These are phyloP conservation scores for Dioszegia crocea DNA, from an alignment of 768 basidiomycete genomes.

Conservation along the genomic window DNA sequence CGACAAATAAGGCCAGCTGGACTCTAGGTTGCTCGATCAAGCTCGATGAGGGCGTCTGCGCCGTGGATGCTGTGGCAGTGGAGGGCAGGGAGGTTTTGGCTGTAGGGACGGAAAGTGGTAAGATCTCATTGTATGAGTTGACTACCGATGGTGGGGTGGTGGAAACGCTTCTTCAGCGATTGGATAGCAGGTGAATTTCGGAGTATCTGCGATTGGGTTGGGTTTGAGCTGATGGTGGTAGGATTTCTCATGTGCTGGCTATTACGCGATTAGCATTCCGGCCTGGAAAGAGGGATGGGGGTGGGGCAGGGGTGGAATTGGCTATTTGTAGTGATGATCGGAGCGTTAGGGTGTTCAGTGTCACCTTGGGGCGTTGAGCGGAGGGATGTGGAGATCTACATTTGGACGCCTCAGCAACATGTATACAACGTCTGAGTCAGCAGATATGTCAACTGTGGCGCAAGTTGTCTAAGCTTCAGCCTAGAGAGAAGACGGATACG, in stretches of 20 bases:
- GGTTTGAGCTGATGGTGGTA: conserved; percentile 45
- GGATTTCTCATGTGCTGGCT: conserved; percentile 69
- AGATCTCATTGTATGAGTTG: conserved; percentile 62
- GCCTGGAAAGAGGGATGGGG: conserved; percentile 43
- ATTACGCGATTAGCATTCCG: conserved; percentile 80
- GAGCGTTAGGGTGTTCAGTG: conserved; percentile 74
- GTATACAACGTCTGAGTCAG: too few species aligned
- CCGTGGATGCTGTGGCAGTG: conserved; percentile 66
- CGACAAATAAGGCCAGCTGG: conserved; percentile 55
- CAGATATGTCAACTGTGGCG: too few species aligned
- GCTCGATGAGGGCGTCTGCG: conserved; percentile 72
- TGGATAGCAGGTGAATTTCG: conserved; percentile 22
- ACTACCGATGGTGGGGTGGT: conserved; percentile 54
- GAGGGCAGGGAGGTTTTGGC: conserved; percentile 56
- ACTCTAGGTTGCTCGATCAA: conserved; percentile 60
- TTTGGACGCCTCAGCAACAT: too few species aligned
- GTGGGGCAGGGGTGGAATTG: conserved; percentile 55
- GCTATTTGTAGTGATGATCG: conserved; percentile 92
- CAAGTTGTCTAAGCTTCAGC: too few species aligned
- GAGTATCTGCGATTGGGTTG: background rate
- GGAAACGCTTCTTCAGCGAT: conserved; percentile 53
- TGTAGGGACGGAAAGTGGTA: conserved; percentile 78
- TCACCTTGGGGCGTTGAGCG: conserved; percentile 47
- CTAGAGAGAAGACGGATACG: too few species aligned
- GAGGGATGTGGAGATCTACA: background rate